A percentile compares a stretch with the other conserved stretches of the same genome.
Evolutionary conservation across 73 alveolate species (phyloP).

Genomic region (Paramecium sexaurelia): DNA sequence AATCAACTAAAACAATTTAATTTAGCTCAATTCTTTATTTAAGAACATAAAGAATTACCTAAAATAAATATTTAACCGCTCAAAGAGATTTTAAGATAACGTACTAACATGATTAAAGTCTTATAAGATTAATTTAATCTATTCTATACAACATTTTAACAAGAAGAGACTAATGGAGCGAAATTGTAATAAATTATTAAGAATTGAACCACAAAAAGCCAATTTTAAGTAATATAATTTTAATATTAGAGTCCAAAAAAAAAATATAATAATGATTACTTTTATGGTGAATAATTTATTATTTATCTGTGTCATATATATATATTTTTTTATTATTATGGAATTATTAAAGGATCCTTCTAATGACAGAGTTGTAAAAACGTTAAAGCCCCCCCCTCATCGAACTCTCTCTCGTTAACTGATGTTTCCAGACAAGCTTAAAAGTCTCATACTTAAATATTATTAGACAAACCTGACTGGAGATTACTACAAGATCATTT

Average conservation of each 20-base stretch:
- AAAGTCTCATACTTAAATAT: background rate
- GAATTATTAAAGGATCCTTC: conserved; percentile 60
- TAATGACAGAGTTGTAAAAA: conserved; percentile 63
- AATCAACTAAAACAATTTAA: conserved; percentile 20
- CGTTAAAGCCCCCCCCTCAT: conserved; percentile 67
- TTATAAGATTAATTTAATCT: conserved; percentile 15
- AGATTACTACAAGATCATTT: conserved; percentile 80
- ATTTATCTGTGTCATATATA: background rate
- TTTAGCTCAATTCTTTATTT: background rate
- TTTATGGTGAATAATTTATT: background rate
- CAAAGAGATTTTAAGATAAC: background rate
- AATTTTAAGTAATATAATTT: background rate
- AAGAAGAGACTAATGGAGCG: background rate
- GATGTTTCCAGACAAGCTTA: conserved; percentile 29
- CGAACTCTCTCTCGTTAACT: conserved; percentile 47
- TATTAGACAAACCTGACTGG: conserved; percentile 86
- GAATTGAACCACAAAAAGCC: background rate
- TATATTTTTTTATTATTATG: background rate
- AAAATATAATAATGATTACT: background rate
- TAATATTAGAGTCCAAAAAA: background rate
- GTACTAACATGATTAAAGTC: background rate
- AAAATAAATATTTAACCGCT: background rate
- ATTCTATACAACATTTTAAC: background rate
- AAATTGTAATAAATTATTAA: background rate
- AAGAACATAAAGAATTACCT: background rate